Base-by-base conservation (phyloP, 2,329 filamentous ascomycete species). In the Apiospora arundinis region DNA sequence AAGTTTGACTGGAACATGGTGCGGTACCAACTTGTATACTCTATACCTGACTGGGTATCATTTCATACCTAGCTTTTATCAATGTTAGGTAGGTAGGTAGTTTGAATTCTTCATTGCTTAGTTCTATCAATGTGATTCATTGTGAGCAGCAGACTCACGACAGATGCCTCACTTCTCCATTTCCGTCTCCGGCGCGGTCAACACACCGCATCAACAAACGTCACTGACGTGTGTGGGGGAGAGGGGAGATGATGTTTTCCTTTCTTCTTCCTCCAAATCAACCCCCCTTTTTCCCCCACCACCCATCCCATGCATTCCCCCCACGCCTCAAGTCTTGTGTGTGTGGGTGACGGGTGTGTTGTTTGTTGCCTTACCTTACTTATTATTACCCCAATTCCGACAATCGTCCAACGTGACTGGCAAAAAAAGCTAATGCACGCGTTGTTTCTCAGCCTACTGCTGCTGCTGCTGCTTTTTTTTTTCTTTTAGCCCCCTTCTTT, bases 261-360 rank as follows among this genome's bases (percentile, higher is more conserved):
- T 40, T 63, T 40, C 25, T 63, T 40, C 6, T 14, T 63, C 11
- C 25, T 25, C 18, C 40, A 42, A 42, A 42, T 28, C 6, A 9
- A 12, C 16, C n/a, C 37, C 42, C 12, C 40, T 40, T 28, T 9
- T 18, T 18, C 40, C 63, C 63, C 44, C 65, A 23, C n/a, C 65
- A 67, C 42, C 37, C 32, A 40, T 66, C 63, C 37, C 25, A 32
- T 56, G 52, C 52, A 56, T n/a, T 21, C 56, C 56, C 56, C 56
- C 37, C 56, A 32, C 52, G 32, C 28, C 49, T 60, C 16, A 60
- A 28, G 28, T 32, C 28, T 9, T 40, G 9, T 12, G 16, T n/a
- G 7, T 40, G 28, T 63, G 28, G 21, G 8, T 56, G 56, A 28
- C 21, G 52, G 12, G 16, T 60, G 28, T n/a, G 46, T 48, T 32